Base-by-base conservation (phyloP, 1,139 yeast species). In the Pichia sp. region DNA sequence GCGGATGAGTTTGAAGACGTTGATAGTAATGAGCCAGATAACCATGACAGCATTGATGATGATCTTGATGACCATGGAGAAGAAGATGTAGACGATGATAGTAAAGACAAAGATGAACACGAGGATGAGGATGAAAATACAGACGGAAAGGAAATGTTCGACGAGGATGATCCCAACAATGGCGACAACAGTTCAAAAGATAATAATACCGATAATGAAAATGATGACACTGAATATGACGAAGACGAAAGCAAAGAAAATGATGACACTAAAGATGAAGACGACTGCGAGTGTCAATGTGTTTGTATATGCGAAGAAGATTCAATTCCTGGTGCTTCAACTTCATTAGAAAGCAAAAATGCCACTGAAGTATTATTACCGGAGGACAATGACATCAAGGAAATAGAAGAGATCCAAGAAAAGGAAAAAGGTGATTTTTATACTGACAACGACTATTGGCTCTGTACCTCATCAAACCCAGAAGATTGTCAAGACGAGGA, bases 401-500 rank as follows among this genome's bases (percentile, higher is more conserved):
- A 29, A 12, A 26, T 21, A 11, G 26, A 21, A 6, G 32, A 10
- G 14, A 17, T 10, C 8, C 12, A 6, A 27, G 17, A 27, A 7
- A 21, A 22, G 6, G 27, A 22, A 12, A 14, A 22, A 5, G 9
- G 29, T 14, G 32, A 19, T 6, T 11, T 13, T n/a, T 28, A 13
- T 23, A 14, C 14, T 8, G 27, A 22, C 12, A 16, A 33, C 27
- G 31, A 27, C 14, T 26, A 19, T 25, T 33, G 31, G 31, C n/a
- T 23, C 7, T 33, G 35, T 18, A 16, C 13, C 11, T 7, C 14
- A 24, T 6, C 26, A 5, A 22, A 33, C 13, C 31, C 27, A 6
- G 22, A 17, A 15, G 35, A 27, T 18, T 33, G 35, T 13, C 14
- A 18, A 6, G 32, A 34, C 26, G 34, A 30, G 16, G 34, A 34